These are phyloP conservation scores for Stachybotrys echinatus DNA, from an alignment of 2,329 filamentous ascomycete species.

Conservation along the genomic window DNA sequence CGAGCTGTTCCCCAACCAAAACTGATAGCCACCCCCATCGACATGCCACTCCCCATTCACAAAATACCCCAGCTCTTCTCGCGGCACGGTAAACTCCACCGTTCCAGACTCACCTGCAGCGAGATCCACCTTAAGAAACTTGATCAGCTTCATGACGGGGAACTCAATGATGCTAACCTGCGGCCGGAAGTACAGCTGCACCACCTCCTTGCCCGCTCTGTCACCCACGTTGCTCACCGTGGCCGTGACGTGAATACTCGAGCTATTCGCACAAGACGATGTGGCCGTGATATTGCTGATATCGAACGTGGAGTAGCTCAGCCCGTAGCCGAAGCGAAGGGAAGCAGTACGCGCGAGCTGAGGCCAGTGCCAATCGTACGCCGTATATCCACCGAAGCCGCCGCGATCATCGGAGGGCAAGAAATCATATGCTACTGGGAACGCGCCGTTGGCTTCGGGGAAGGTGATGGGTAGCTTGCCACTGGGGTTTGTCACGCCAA, in stretches of 20 bases:
- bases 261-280: constrained; percentile 23
- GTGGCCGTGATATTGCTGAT: constrained; percentile 31
- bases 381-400: constrained; percentile 50
- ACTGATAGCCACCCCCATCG: constrained; percentile 18
- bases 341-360: constrained; percentile 12
- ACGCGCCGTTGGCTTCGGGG: constrained; percentile 35
- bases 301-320: constrained; percentile 59
- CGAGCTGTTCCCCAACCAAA: constrained; percentile 23
- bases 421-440: constrained; percentile 62
- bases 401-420: constrained; percentile 57
- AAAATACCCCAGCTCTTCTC: constrained; percentile 21
- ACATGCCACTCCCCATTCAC: constrained; percentile 16
- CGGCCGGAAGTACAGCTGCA: constrained; percentile 46
- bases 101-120: constrained; percentile 43
- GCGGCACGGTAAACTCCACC: constrained; percentile 23
- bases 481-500: constrained; percentile 54
- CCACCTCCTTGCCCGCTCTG: constrained; percentile 42
- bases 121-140: constrained; percentile 55
- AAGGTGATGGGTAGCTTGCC: constrained; percentile 37
- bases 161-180: constrained; percentile 44
- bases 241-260: constrained; percentile 38
- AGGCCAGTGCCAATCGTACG: constrained; percentile 43
- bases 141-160: constrained; percentile 53
- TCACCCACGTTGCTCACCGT: constrained; percentile 51
- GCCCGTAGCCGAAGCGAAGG: constrained; percentile 52